Percentiles rank a stretch among this genome's conserved stretches.
Evolutionary conservation across 768 basidiomycete genomes (phyloP).

Genomic region (Leccinum olivaceopallidum): DNA sequence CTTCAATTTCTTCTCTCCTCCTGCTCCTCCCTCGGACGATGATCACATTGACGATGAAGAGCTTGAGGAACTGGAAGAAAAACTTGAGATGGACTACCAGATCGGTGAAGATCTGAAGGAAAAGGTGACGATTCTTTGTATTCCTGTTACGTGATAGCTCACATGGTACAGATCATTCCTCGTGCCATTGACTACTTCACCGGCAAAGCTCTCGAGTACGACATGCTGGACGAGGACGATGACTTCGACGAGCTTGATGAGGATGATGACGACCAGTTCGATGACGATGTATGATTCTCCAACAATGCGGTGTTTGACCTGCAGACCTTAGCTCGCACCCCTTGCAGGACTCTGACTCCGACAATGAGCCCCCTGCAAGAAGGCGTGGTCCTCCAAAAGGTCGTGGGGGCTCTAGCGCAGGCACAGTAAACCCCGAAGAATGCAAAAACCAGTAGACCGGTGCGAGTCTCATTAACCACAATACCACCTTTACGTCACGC

Average conservation of each 20-base stretch:
- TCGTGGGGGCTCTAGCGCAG: slow-evolving; percentile 43
- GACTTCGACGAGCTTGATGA: slow-evolving; percentile 61
- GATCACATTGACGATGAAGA: slow-evolving; percentile 79
- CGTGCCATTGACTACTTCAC: slow-evolving; percentile 98
- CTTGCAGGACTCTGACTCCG: slow-evolving; percentile 67
- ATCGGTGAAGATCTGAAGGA: slow-evolving; percentile 98
- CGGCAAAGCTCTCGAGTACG: slow-evolving; percentile 90
- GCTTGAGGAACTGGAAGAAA: slow-evolving; percentile 88
- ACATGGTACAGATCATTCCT: slow-evolving; percentile 72
- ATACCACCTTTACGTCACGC: slow-evolving; percentile 21
- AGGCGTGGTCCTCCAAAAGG: slow-evolving; percentile 61
- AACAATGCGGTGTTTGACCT: slow-evolving; percentile 17
- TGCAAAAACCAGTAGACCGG: slow-evolving; percentile 83
- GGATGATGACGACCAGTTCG: slow-evolving; percentile 52
- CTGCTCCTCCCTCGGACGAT: slow-evolving; percentile 69
- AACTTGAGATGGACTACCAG: slow-evolving; percentile 96
- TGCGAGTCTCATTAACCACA: slow-evolving; percentile 11
- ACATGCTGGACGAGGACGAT: slow-evolving; percentile 54
- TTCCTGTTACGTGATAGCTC: not conserved
- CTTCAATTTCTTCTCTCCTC: slow-evolving; percentile 98
- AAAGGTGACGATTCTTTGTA: slow-evolving; percentile 53
- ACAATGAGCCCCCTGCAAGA: slow-evolving; percentile 58
- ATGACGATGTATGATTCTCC: slow-evolving; percentile 52
- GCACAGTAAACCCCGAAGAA: slow-evolving; percentile 66
- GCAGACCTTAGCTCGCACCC: slow-evolving; percentile 18